Conservation (phyloP, 2,329 filamentous ascomycete genomes). For the Nannizziopsis arthrosporioides region DNA sequence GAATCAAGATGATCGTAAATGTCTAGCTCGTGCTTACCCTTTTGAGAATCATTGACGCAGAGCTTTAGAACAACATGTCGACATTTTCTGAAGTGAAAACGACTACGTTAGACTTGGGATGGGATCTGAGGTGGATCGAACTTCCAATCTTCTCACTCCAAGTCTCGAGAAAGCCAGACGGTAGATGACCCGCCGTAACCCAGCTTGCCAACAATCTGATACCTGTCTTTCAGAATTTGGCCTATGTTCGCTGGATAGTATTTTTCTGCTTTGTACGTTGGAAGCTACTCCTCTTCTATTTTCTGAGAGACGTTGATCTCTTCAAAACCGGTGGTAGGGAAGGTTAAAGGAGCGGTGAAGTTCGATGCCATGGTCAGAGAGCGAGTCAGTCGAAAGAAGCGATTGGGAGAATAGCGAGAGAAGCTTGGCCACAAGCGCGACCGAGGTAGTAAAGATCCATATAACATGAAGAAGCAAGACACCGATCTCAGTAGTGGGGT, state of each 20-base stretch:
- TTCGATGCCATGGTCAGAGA: background rate
- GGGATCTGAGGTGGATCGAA: no score
- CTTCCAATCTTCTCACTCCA: conserved; percentile 1
- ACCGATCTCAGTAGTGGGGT: no score
- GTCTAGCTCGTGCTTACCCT: conserved; percentile 6
- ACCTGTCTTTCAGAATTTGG: conserved; percentile 8
- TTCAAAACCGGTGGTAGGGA: background rate
- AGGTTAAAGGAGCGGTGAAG: conserved; percentile 1
- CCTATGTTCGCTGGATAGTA: conserved; percentile 9
- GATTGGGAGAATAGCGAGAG: no score
- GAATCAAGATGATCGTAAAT: conserved; percentile 10
- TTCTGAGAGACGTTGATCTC: background rate
- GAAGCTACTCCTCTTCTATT: conserved; percentile 11
- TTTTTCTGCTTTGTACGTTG: conserved; percentile 3
- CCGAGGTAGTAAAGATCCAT: no score
- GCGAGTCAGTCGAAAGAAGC: no score
- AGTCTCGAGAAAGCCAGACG: conserved; percentile 16
- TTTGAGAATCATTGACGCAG: conserved; percentile 2
- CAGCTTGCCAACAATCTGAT: conserved; percentile 16
- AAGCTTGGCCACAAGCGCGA: no score
- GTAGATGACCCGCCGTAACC: conserved; percentile 17
- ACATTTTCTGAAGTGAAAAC: background rate
- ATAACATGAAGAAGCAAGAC: no score
- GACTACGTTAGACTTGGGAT: no score
- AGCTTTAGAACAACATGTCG: background rate